Evolutionary conservation across 805 yeast species (phyloP), one percentile per base, ranked within the genome.

Genomic region (Wickerhamomyces bisporus): DNA sequence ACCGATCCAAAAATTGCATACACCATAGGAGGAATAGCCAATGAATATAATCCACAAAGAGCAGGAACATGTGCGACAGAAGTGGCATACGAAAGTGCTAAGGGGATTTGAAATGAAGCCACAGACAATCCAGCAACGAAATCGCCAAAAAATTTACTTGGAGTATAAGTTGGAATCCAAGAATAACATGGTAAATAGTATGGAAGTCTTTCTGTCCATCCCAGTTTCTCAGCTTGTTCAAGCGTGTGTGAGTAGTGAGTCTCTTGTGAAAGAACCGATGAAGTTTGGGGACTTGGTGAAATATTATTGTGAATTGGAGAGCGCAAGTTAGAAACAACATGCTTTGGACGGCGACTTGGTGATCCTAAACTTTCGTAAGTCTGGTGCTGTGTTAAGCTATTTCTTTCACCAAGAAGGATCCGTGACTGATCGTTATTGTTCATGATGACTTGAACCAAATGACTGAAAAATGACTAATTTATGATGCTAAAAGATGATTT

Each of bases 31-130:
- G 93, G 86, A 3, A 84, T 66, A 1, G 86, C 79, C 34, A 87
- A 69, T 0, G 88, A 86, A 46, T 80, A 74, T 8, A 89, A 65
- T 0, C 96, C 96, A 46, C 83, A 77, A 3, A 82, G 59, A 0
- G 95, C 86, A 10, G 93, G 91, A 11, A 86, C 81, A 50, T 81
- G 86, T 2, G 95, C 94, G 32, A 88, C 67, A 0, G 94, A 80
- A 0, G 86, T 80, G 4, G 96, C 93, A 52, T 83, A 83, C 0
- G 73, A 68, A 34, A 68, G 47, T 44, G 88, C 82, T 38, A 91
- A 65, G 1, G 98, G 98, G 34, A 91, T 77, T 57, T 89, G 97
- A 61, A 88, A 91, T 5, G 93, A 81, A 0, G 96, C 96, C 26
- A 89, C 60, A 1, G 97, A 80, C 5, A 87, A 52, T 0, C 98